Evolutionary conservation across 2,329 filamentous ascomycete species (phyloP), one percentile per base, ranked within the genome.

Genomic region (Alternaria longipes): DNA sequence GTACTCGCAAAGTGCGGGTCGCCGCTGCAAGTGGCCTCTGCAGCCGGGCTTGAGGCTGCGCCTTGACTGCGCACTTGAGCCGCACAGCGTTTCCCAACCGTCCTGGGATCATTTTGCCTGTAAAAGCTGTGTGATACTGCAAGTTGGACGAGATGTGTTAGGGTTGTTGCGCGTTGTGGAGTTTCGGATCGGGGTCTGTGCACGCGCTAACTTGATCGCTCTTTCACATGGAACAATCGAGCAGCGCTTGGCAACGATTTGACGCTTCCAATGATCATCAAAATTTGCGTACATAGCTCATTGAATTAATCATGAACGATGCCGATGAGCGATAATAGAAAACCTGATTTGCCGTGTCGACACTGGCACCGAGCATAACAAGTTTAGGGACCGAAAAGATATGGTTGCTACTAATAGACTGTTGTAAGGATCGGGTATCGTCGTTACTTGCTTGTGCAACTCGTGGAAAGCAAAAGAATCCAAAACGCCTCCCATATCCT

Each of bases 1-100:
- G 64, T 63, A 59, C 61, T 54, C 53, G 59, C 46, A 56, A 60
- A n/a, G 54, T 42, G 56, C 59, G 61, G 46, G 58, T 64, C 50
- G 56, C 47, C 28, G 47, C 40, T 34, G 55, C 54, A 20, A 55
- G 32, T 40, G 50, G 42, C 22, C 30, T 54, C 18, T 45, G 54
- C 24, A 53, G 51, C 22, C 58, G 61, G n/a, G 26, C 38, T 51
- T 47, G 26, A 30, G 51, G 32, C 38, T 52, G 54, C 42, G 46
- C 9, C 34, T 51, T 49, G 16, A 28, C 54, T 24, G 58, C 52
- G 52, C 30, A 32, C 26, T 52, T 57, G 40, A 57, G 45, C n/a
- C 54, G 34, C 22, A 40, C 54, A 14, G 58, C n/a, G 26, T 41
- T 53, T 49, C 56, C 53, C 58, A 54, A 64, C 52, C 56, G 65